These are phyloP conservation scores for Biscutella auriculata DNA, from an alignment of 441 rosid species.

Conservation along the genomic window DNA sequence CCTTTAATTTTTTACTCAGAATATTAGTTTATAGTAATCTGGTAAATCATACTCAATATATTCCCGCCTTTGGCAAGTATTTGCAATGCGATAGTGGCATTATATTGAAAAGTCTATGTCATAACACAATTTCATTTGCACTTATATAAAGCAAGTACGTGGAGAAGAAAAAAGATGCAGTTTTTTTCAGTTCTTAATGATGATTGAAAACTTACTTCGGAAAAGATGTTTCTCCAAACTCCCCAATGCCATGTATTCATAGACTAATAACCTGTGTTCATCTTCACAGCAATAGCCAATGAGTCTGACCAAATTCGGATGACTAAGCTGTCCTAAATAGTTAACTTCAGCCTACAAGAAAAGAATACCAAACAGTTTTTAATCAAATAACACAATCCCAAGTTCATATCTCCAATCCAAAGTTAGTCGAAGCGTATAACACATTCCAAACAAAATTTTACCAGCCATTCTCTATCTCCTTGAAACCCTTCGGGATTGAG, in stretches of 20 bases:
- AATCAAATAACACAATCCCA: neutral
- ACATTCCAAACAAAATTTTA: slow-evolving; percentile 17
- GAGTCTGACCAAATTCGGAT: slow-evolving; percentile 90
- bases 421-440: neutral
- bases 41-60: neutral
- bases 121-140: neutral
- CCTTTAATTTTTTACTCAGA: neutral
- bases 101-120: neutral
- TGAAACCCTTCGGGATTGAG: slow-evolving; percentile 90
- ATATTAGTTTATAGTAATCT: neutral
- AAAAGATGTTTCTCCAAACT: slow-evolving; percentile 94
- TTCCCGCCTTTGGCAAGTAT: neutral
- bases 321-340: slow-evolving; percentile 88
- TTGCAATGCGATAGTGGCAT: neutral
- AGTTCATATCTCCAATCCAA: neutral
- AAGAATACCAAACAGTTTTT: neutral
- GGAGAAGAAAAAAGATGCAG: neutral
- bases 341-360: slow-evolving; percentile 82
- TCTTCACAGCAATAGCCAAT: slow-evolving; percentile 98
- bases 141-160: neutral
- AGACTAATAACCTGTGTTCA: slow-evolving; percentile 82
- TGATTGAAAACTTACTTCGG: slow-evolving; percentile 31
- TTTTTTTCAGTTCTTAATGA: neutral
- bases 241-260: slow-evolving; percentile 91
- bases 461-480: slow-evolving; percentile 99